Evolutionary conservation across 2,329 filamentous ascomycete species (phyloP).

Genomic region (Nigrospora oryzae): DNA sequence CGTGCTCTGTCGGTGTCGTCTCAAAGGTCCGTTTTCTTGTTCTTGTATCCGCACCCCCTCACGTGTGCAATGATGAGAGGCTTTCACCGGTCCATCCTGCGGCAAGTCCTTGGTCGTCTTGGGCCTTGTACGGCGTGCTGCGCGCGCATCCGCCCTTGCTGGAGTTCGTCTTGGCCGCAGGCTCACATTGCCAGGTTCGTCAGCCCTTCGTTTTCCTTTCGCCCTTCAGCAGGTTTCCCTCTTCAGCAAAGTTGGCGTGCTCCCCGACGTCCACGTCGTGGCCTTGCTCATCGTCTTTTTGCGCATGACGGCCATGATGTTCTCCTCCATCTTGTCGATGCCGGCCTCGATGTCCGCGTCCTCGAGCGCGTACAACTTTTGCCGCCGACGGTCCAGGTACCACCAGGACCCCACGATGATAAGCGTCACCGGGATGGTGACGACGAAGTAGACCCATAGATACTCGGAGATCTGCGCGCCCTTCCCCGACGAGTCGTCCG

Average conservation of each 20-base stretch:
- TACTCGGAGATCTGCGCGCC: slow-evolving; percentile 36
- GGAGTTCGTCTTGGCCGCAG: no score
- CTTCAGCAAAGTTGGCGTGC: neutral
- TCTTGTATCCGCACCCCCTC: no score
- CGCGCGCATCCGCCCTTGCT: no score
- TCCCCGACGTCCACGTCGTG: slow-evolving; percentile 41
- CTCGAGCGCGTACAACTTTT: slow-evolving; percentile 37
- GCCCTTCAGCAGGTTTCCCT: neutral
- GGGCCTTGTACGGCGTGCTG: no score
- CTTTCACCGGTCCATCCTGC: no score
- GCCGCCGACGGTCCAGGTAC: slow-evolving; percentile 41
- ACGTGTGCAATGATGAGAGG: no score
- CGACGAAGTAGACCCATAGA: slow-evolving; percentile 56
- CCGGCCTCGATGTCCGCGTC: slow-evolving; percentile 44
- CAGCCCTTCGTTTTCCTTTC: neutral
- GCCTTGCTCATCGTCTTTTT: slow-evolving; percentile 49
- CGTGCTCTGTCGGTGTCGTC: no score
- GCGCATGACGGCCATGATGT: slow-evolving; percentile 47
- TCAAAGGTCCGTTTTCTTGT: no score
- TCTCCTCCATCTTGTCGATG: slow-evolving; percentile 47
- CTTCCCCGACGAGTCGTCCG: slow-evolving; percentile 15
- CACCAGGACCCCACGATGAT: slow-evolving; percentile 47
- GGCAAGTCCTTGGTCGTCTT: no score
- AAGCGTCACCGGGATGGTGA: slow-evolving; percentile 50
- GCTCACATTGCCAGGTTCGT: neutral